A percentile compares a stretch with the other conserved stretches of the same genome.
These are phyloP conservation scores for Hypoxylon crocopeplum DNA, from an alignment of 495 filamentous ascomycete species.

Conservation along the genomic window DNA sequence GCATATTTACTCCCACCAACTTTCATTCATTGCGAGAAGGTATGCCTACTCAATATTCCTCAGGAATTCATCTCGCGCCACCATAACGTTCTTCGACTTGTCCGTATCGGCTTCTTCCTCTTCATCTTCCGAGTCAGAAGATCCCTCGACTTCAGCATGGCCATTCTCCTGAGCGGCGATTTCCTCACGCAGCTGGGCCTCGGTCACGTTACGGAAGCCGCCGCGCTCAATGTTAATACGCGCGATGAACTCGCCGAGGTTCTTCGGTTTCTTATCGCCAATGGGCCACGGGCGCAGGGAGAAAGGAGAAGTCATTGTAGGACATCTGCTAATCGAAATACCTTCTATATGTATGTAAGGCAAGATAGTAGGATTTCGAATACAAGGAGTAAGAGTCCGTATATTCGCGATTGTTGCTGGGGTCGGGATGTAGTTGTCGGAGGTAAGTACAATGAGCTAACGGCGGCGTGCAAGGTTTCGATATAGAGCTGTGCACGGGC, in stretches of 20 bases:
- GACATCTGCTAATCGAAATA: not conserved
- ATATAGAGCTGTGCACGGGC: too few relatives aligned
- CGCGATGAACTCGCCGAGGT: slow-evolving; percentile 71
- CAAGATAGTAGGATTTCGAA: too few relatives aligned
- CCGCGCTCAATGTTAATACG: slow-evolving; percentile 78
- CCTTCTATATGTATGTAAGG: not conserved
- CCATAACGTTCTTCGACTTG: slow-evolving; percentile 49
- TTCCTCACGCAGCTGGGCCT: slow-evolving; percentile 65
- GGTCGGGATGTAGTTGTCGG: too few relatives aligned
- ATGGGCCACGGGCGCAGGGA: slow-evolving; percentile 69
- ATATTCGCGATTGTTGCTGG: too few relatives aligned
- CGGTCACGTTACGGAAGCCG: slow-evolving; percentile 72
- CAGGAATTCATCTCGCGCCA: slow-evolving; percentile 60
- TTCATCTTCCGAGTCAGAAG: slow-evolving; percentile 44
- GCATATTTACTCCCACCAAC: not conserved
- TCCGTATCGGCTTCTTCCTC: slow-evolving; percentile 39
- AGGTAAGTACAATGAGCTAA: too few relatives aligned
- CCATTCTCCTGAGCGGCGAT: slow-evolving; percentile 58
- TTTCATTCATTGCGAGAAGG: not conserved
- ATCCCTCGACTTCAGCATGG: slow-evolving; percentile 25
- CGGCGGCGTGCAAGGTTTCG: too few relatives aligned
- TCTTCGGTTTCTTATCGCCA: slow-evolving; percentile 61
- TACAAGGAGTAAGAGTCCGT: too few relatives aligned
- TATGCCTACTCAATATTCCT: slow-evolving; percentile 55
- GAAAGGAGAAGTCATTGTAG: slow-evolving; percentile 51